Evolutionary conservation across 352 stramenopile genomes (phyloP), one percentile per base, ranked within the genome.

Genomic region (Pythium dissotocum): DNA sequence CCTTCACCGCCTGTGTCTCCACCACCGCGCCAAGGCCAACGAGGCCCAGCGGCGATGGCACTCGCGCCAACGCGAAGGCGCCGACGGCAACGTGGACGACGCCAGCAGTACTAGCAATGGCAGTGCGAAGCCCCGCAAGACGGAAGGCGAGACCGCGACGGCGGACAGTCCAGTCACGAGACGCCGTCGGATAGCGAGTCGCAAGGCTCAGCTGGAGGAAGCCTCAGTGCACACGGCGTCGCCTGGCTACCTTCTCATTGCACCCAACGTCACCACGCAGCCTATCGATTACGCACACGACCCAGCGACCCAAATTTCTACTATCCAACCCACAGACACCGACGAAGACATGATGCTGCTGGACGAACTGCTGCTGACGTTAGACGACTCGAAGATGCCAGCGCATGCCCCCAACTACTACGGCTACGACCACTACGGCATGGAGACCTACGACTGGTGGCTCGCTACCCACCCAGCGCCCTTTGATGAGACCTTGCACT

Each of bases 1-100:
- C 14, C 53, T 68, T 21, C 65, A 71, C 18, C 54, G 46, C 6
- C 61, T 71, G n/a, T 71, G 65, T 38, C 58, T 51, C 28, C 53
- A 55, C 54, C 65, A 71, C 56, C 58, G 65, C 1, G 44, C 66
- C 7, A 71, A 71, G 35, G 65, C 65, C 28, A 71, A 71, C 35
- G 65, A 49, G 10, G 56, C 58, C 56, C 65, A 71, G 52, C 48
- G 48, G 9, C 48, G 48, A 33, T 55, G 48, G 48, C 48, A 55
- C 16, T 28, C 48, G 6, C 48, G 48, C 26, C 48, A 55, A 32
- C 48, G 48, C 21, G 48, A 55, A 18, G 48, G 6, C 26, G 16
- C 48, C 48, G 48, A 55, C 10, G 12, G 12, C 9, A 48, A 16
- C 12, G 40, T 48, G 40, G 40, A 38, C 33, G 33, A 38, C 33